Evolutionary conservation across 495 filamentous ascomycete species (phyloP), one percentile per base, ranked within the genome.

Genomic region (Jackrogersella multiformis): DNA sequence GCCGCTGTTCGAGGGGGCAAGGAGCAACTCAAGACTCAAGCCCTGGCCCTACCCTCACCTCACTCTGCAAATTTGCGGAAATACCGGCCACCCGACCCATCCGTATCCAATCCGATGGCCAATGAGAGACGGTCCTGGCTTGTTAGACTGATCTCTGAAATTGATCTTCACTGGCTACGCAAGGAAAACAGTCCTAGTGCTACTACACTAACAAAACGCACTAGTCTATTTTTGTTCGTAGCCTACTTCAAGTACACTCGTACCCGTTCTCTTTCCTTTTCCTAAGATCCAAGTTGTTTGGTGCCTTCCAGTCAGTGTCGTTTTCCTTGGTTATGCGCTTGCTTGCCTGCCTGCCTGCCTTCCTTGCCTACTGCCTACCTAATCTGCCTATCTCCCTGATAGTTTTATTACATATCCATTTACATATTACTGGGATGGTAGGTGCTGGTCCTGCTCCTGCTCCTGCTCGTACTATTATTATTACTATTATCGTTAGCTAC

Each of bases 71-170:
- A 69, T 69, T 73, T 74, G 73, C 70, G 73, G 73, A 69, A 75
- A 71, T 75, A 75, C 65, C 73, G 73, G 70, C 70, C 73, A 69
- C 60, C 61, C 60, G 64, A 68, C 69, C 69, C 69, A 71, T 71
- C 69, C 61, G 57, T 72, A 72, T 66, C 39, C 51, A 62, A 48
- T 16, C 57, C 16, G 39, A 30, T 46, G 55, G 16, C 67, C 67
- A 70, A 70, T 70, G 44, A 62, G 13, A 30, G 0, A 21, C 0
- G 13, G 18, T 24, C 24, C 10, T 16, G n/a, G 51, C 57, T 46
- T 15, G 61, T 61, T 70, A 70, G 61, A 66, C 67, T 66, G 61
- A 70, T 65, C 56, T 61, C 52, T 41, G 64, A 70, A 70, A 66
- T 66, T 70, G 67, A 70, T 70, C 67, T 56, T 70, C 61, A 62